phyloP scores from a whole-genome alignment of 2,329 filamentous ascomycete species.

The Xylaria sp. region DNA sequence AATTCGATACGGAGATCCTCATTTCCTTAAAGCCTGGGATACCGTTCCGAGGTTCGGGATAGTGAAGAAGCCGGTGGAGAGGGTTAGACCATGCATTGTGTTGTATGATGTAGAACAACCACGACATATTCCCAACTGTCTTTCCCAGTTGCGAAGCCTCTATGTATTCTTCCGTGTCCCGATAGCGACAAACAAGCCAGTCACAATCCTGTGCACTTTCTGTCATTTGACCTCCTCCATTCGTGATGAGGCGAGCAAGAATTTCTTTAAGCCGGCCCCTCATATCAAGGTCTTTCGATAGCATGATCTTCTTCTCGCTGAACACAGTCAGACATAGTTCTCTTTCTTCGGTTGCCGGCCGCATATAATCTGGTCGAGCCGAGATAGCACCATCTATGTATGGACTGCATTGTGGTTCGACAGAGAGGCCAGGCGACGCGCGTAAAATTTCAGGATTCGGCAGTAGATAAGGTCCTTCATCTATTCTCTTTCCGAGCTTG shows the following conservation, averaged over 20 bases:
- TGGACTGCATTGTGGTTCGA: constrained; percentile 67
- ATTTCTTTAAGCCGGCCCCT: constrained; percentile 73
- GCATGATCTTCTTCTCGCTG: constrained; percentile 77
- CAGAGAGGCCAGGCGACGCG: constrained; percentile 63
- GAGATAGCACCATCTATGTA: constrained; percentile 76
- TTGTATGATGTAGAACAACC: constrained; percentile 93
- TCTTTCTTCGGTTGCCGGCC: constrained; percentile 54
- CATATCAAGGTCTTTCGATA: constrained; percentile 80
- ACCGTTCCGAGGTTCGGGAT: constrained; percentile 81
- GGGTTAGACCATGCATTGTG: constrained; percentile 91
- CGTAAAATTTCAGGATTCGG: constrained; percentile 87
- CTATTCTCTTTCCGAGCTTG: constrained; percentile 89
- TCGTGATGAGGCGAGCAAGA: constrained; percentile 75
- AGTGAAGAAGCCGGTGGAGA: constrained; percentile 84
- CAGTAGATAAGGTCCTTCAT: constrained; percentile 85
- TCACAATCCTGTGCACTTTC: constrained; percentile 75
- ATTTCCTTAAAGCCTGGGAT: constrained; percentile 82
- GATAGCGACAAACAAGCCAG: constrained; percentile 88
- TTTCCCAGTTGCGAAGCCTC: constrained; percentile 80
- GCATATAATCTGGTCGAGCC: constrained; percentile 57
- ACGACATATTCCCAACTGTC: constrained; percentile 90
- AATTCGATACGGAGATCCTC: constrained; percentile 93
- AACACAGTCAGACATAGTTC: constrained; percentile 77
- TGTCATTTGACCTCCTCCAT: constrained; percentile 77
- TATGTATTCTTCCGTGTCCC: constrained; percentile 82